Percentiles rank a stretch among this genome's conserved stretches.
These are phyloP conservation scores for Actinomortierella wolfii DNA, from an alignment of 371 early-diverging fungal species.

Conservation along the genomic window DNA sequence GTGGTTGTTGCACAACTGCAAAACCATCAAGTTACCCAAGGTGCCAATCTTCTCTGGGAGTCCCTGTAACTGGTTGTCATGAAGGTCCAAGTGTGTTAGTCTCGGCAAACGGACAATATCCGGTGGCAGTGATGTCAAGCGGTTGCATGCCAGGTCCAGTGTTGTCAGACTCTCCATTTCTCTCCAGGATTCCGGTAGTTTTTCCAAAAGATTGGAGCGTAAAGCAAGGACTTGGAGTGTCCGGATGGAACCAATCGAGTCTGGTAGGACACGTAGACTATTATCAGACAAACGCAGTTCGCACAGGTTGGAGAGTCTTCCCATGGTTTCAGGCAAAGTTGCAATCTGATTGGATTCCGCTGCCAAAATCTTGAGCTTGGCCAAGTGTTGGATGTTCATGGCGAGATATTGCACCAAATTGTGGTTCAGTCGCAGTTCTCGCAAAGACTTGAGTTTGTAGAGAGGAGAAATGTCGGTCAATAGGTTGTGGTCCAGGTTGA, in stretches of 20 bases:
- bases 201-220: slow-evolving; percentile 54
- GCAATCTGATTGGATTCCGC: slow-evolving; percentile 56
- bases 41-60: slow-evolving; percentile 57
- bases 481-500: slow-evolving; percentile 50
- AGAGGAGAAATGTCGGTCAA: slow-evolving; percentile 47
- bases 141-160: slow-evolving; percentile 50
- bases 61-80: slow-evolving; percentile 56
- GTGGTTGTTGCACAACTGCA: slow-evolving; percentile 60
- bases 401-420: slow-evolving; percentile 39
- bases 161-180: slow-evolving; percentile 53
- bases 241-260: slow-evolving; percentile 49
- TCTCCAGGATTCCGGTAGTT: slow-evolving; percentile 48
- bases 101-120: slow-evolving; percentile 51
- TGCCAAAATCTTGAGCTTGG: slow-evolving; percentile 51
- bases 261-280: slow-evolving; percentile 48
- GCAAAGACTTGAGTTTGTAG: slow-evolving; percentile 59
- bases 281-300: slow-evolving; percentile 46
- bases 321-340: slow-evolving; percentile 46
- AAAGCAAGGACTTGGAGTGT: slow-evolving; percentile 52
- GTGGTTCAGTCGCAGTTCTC: slow-evolving; percentile 45
- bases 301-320: slow-evolving; percentile 48
- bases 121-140: slow-evolving; percentile 31
- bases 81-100: slow-evolving; percentile 62
- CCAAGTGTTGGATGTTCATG: slow-evolving; percentile 51
- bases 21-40: slow-evolving; percentile 53